These are phyloP conservation scores for Austroboletus niveus DNA, from an alignment of 1,284 basidiomycete genomes.

Conservation along the genomic window DNA sequence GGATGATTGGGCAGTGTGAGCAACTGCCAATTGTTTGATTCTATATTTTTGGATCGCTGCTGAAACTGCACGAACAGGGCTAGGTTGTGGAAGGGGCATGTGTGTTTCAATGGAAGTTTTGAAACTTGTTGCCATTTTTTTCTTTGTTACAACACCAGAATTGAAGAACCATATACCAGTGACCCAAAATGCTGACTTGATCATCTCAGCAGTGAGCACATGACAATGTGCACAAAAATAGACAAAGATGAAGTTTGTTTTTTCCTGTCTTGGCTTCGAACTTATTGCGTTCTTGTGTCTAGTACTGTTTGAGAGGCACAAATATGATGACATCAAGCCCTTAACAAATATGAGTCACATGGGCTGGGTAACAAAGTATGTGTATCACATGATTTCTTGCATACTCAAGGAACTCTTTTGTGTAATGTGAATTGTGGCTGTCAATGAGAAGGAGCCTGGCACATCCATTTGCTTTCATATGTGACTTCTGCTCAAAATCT, in stretches of 20 bases:
- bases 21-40: too few relatives aligned
- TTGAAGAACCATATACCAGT: not conserved
- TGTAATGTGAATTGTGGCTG: too few relatives aligned
- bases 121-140: not conserved
- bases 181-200: not conserved
- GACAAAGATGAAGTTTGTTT: not conserved
- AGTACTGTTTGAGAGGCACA: not conserved
- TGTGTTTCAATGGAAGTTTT: not conserved
- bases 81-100: not conserved
- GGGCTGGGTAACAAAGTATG: not conserved
- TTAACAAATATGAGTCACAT: constrained; percentile 4
- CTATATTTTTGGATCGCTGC: not conserved
- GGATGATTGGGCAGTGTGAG: too few relatives aligned
- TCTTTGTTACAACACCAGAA: not conserved
- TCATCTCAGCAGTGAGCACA: not conserved
- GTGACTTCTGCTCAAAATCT: not conserved
- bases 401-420: not conserved
- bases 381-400: not conserved
- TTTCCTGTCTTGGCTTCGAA: not conserved
- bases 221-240: not conserved
- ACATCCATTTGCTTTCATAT: not conserved
- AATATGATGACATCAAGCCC: constrained; percentile 5
- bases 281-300: not conserved
- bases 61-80: not conserved
- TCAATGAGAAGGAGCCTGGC: not conserved